phyloP scores from a whole-genome alignment of 352 stramenopile genomes.

The Pelagophyceae sp. region DNA sequence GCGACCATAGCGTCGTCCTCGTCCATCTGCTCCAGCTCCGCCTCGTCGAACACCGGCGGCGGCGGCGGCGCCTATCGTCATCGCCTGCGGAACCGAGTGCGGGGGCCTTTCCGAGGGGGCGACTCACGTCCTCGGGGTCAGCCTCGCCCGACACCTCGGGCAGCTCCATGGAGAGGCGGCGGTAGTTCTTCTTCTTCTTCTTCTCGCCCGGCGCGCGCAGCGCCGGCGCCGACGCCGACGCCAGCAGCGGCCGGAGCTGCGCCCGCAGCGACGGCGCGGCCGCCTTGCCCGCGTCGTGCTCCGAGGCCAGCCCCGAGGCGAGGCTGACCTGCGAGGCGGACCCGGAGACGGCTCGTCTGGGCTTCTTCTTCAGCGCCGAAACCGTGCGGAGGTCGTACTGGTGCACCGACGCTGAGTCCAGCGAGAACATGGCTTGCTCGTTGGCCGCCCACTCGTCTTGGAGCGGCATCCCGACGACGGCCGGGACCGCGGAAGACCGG shows the following conservation, averaged over 20 bases:
- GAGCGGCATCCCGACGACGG: no score
- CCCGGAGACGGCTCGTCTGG: background rate
- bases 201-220: background rate
- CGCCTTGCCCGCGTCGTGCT: background rate
- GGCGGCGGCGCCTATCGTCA: background rate
- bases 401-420: background rate
- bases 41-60: background rate
- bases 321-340: background rate
- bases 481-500: no score
- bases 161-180: background rate
- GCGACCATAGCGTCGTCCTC: conserved; percentile 3
- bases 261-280: background rate
- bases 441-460: background rate
- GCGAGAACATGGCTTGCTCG: background rate
- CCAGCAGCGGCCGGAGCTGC: background rate
- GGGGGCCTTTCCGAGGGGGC: background rate
- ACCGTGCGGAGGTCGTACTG: conserved; percentile 10
- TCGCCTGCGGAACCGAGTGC: background rate
- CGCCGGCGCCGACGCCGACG: background rate
- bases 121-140: background rate
- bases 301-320: background rate
- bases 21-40: background rate
- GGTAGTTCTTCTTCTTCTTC: no score
- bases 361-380: background rate
- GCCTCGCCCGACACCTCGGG: background rate